These are phyloP conservation scores for Aspergillus sp. DNA, from an alignment of 2,329 filamentous ascomycete species.

Conservation along the genomic window DNA sequence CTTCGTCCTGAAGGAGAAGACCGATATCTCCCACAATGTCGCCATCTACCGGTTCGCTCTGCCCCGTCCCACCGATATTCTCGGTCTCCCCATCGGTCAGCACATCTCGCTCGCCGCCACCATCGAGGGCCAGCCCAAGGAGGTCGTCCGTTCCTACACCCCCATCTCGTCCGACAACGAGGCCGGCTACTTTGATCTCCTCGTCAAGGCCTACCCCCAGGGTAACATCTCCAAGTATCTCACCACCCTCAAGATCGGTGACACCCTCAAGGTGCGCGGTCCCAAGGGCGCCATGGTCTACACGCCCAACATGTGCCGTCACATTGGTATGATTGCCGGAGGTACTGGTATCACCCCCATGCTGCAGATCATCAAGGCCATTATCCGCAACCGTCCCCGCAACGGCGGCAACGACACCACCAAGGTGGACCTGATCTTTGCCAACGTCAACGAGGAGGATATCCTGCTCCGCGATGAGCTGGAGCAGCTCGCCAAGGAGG, in stretches of 20 bases:
- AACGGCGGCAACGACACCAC: constrained; percentile 74
- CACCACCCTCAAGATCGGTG: constrained; percentile 75
- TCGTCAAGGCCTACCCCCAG: constrained; percentile 96
- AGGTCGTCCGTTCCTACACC: constrained; percentile 88
- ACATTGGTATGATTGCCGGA: constrained; percentile 97
- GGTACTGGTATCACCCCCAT: constrained; percentile 98
- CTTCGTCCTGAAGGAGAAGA: constrained; percentile 93
- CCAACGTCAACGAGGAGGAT: constrained; percentile 90
- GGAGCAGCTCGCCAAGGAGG: constrained; percentile 72
- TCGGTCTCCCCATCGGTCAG: constrained; percentile 96
- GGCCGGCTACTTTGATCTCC: constrained; percentile 88
- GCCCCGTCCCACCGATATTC: constrained; percentile 72
- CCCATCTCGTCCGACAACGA: constrained; percentile 87
- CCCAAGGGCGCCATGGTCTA: constrained; percentile 99
- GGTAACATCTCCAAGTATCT: constrained; percentile 97
- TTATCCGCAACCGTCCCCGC: constrained; percentile 70
- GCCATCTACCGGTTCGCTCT: constrained; percentile 97
- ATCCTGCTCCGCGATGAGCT: constrained; percentile 92
- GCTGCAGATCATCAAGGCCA: constrained; percentile 92
- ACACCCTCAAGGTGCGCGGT: constrained; percentile 85
- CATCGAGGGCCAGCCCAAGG: constrained; percentile 73
- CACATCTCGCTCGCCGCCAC: constrained; percentile 93
- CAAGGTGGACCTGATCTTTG: constrained; percentile 91
- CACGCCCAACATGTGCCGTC: constrained; percentile 91
- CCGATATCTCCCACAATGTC: constrained; percentile 93